A percentile compares a stretch with the other conserved stretches of the same genome.
These are phyloP conservation scores for Trichophyton benhamiae DNA, from an alignment of 2,329 filamentous ascomycete genomes.

Conservation along the genomic window DNA sequence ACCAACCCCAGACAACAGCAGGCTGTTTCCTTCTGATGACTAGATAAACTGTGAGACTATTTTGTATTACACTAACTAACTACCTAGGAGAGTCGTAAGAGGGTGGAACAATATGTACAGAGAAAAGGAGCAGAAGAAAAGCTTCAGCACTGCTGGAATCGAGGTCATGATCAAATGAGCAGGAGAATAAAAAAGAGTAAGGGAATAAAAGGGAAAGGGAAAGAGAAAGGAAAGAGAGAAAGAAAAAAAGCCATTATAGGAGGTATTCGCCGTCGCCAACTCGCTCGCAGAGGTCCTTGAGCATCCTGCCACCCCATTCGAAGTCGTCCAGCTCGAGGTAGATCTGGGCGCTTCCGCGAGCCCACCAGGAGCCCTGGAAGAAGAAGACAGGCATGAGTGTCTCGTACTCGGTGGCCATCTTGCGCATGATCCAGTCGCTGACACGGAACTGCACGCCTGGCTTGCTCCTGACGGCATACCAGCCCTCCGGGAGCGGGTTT, in stretches of 20 bases:
- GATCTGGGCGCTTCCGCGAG: constrained; percentile 64
- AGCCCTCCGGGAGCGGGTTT: constrained; percentile 31
- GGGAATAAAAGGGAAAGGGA: background rate
- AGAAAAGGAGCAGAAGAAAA: background rate
- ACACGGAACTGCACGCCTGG: constrained; percentile 54
- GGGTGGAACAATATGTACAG: background rate
- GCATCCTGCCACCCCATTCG: constrained; percentile 49
- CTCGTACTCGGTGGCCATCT: constrained; percentile 45
- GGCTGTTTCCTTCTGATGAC: no score
- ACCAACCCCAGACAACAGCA: no score
- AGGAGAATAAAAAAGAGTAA: no score
- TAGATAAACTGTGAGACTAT: no score
- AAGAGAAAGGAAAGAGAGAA: background rate
- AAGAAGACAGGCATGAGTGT: constrained; percentile 58
- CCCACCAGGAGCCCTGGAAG: constrained; percentile 54
- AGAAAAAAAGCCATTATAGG: background rate
- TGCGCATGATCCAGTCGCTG: constrained; percentile 48
- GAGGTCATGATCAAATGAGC: background rate
- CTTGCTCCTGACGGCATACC: constrained; percentile 58
- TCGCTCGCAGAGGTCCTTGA: constrained; percentile 47
- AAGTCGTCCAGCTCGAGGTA: constrained; percentile 76
- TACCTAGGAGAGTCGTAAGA: background rate
- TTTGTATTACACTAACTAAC: no score
- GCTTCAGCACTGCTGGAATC: background rate
- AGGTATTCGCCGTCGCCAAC: constrained; percentile 22